Evolutionary conservation across 495 filamentous ascomycete genomes (phyloP), one percentile per base, ranked within the genome.

Genomic region (Xylaria venustula): DNA sequence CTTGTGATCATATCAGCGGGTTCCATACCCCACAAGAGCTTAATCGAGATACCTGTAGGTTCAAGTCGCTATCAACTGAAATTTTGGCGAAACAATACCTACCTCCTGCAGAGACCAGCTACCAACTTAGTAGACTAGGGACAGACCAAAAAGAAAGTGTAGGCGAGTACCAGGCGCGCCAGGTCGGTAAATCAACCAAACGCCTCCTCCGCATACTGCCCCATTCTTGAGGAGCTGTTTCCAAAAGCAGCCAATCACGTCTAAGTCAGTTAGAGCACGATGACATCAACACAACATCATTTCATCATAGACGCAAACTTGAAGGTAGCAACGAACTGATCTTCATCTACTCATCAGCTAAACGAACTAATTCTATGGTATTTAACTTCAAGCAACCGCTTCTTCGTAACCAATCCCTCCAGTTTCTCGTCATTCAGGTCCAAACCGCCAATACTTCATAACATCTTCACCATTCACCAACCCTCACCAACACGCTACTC

Each of bases 211-310:
- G 53, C 53, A 55, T 45, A 32, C 32, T 32, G 22, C 53, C 53
- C 26, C 53, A 55, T 55, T n/a, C n/a, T 12, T 34, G n/a, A 45
- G 40, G 22, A 22, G 7, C 11, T 28, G 2, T 40, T 54, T 20
- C 28, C 22, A 7, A n/a, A 7, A 28, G 32, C 45, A 28, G 26
- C 55, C 55, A 58, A 58, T 58, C 32, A 49, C 44, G 8, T n/a
- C 11, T 58, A 23, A 49, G 44, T 19, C 32, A 34, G 14, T 3
- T 12, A 9, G 1, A 17, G 17, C 11, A 51, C 25, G 15, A 51
- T 59, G 56, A 59, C 56, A 59, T 59, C 56, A 59, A 34, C 56
- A 34, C 30, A 50, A 32, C 56, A 59, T 59, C 56, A 59, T 56
- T 37, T 19, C 20, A 41, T 15, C 22, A 1, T 19, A 47, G 17